phyloP scores from a whole-genome alignment of 352 stramenopile species.

The Globisporangium recalcitrans region DNA sequence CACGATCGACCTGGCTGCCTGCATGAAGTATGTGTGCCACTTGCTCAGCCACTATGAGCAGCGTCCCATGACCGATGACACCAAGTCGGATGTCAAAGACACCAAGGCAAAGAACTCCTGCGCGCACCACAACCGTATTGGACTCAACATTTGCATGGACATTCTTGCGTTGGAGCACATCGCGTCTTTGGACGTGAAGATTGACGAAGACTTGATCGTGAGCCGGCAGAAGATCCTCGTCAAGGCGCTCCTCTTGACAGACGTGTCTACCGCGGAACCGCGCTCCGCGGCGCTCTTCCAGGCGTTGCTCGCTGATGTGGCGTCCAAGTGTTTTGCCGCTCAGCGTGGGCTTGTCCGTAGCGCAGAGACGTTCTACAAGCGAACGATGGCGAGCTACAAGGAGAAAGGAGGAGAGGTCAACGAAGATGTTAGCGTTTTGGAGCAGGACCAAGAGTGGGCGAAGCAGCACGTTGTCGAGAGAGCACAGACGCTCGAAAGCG shows the following conservation, averaged over 20 bases:
- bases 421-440: constrained; percentile 18
- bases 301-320: constrained; percentile 43
- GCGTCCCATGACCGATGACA: constrained; percentile 18
- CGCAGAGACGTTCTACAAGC: constrained; percentile 40
- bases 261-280: constrained; percentile 42
- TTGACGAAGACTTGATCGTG: constrained; percentile 19
- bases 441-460: constrained; percentile 51
- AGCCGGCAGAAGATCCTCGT: constrained; percentile 50
- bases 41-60: constrained; percentile 49
- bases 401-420: constrained; percentile 18
- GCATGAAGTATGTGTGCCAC: constrained; percentile 58
- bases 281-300: constrained; percentile 53
- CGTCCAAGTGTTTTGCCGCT: constrained; percentile 31
- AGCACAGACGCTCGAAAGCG: constrained; percentile 25
- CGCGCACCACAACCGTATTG: constrained; percentile 69
- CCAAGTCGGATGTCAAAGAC: neutral
- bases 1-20: constrained; percentile 40
- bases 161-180: constrained; percentile 64
- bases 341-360: constrained; percentile 43
- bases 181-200: constrained; percentile 10
- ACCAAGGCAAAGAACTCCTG: constrained; percentile 18
- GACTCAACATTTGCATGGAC: constrained; percentile 65
- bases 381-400: constrained; percentile 30
- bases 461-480: constrained; percentile 41
- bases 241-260: constrained; percentile 44